These are phyloP conservation scores for Lactarius trivialis DNA, from an alignment of 768 basidiomycete genomes.

Conservation along the genomic window DNA sequence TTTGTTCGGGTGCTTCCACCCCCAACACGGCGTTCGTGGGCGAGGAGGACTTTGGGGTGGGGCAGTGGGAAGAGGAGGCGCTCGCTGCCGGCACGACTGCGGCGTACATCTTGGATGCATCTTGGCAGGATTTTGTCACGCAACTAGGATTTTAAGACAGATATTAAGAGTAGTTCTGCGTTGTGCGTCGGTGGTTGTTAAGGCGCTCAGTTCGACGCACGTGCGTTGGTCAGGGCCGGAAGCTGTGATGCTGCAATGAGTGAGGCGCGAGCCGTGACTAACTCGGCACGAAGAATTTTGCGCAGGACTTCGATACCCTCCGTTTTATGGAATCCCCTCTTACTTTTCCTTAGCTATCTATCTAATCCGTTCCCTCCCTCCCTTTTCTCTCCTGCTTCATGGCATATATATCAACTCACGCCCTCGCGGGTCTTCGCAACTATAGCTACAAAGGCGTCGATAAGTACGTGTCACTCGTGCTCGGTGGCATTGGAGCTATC, in stretches of 20 bases:
- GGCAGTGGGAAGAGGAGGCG: neutral
- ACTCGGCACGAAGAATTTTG: neutral
- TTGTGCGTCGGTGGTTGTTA: neutral
- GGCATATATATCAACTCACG: constrained; percentile 58
- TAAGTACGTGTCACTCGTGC: constrained; percentile 42
- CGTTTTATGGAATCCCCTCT: neutral
- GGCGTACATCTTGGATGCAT: constrained; percentile 44
- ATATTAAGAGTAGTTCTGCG: neutral
- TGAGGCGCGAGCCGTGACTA: neutral
- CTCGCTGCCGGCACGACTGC: neutral
- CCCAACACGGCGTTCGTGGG: constrained; percentile 11
- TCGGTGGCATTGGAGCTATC: neutral
- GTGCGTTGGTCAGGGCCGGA: no score
- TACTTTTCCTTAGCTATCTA: neutral
- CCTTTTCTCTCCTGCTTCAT: constrained; percentile 29
- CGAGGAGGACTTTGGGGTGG: constrained; percentile 14
- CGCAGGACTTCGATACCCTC: neutral
- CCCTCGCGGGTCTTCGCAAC: constrained; percentile 67
- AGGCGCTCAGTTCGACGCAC: neutral
- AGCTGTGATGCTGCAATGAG: no score
- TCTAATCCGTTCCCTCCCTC: neutral
- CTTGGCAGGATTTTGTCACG: constrained; percentile 64
- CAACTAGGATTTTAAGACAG: constrained; percentile 56
- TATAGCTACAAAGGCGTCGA: constrained; percentile 80
- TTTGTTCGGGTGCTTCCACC: constrained; percentile 14